A percentile compares a stretch with the other conserved stretches of the same genome.
These are phyloP conservation scores for Parsonsia alboflavescens DNA, from an alignment of 257 asterid genomes.

Conservation along the genomic window DNA sequence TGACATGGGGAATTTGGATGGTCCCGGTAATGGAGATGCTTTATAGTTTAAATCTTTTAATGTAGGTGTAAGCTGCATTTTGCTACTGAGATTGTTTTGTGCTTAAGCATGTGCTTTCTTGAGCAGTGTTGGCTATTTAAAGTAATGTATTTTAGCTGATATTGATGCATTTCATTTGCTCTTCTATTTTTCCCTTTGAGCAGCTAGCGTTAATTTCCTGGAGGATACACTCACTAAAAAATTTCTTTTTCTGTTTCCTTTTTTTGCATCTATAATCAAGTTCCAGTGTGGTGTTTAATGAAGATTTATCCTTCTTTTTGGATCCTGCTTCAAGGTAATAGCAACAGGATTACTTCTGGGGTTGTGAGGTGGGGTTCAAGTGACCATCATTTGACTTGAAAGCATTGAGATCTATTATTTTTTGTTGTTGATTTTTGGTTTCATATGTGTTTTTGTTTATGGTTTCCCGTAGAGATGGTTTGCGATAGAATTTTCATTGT, in stretches of 20 bases:
- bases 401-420: neutral
- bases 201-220: neutral
- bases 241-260: neutral
- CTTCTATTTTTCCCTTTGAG: neutral
- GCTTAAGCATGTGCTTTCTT: constrained; percentile 4
- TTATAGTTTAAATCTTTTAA: constrained; percentile 4
- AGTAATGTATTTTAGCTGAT: neutral
- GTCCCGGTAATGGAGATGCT: constrained; percentile 44
- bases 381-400: neutral
- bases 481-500: neutral
- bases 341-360: neutral
- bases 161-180: neutral
- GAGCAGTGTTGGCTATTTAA: neutral
- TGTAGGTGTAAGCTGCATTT: neutral
- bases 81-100: constrained; percentile 1
- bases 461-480: constrained; percentile 9
- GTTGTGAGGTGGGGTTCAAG: neutral
- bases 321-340: neutral
- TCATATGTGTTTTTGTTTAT: neutral
- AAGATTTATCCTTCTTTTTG: neutral
- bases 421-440: neutral
- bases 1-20: constrained; percentile 36
- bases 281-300: neutral
- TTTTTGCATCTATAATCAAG: neutral
- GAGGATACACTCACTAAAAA: neutral